Evolutionary conservation across 495 filamentous ascomycete species (phyloP), one percentile per base, ranked within the genome.

Genomic region (Talaromyces thailandensis): DNA sequence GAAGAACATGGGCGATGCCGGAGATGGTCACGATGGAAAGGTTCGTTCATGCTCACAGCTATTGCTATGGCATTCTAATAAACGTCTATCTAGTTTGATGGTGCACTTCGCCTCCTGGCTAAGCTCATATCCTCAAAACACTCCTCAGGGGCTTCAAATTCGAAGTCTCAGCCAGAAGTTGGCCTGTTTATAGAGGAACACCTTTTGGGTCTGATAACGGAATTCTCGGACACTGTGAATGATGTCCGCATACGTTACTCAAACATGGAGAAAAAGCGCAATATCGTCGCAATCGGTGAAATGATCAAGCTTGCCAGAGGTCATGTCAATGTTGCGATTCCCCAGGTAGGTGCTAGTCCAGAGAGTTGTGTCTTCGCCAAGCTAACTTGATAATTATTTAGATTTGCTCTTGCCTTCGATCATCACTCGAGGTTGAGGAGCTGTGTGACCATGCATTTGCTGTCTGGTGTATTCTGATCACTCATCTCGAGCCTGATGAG

Each of bases 381-480:
- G 28, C 37, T 35, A 45, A 26, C 51, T 65, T 37, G 48, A 11
- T 62, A 50, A 55, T 61, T 16, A 21, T 32, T 6, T 57, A 94
- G 87, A 90, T 96, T 56, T 89, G 89, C 60, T 91, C 94, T 16
- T 96, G 89, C 70, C 79, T 97, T 16, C 87, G 94, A 64, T 90
- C 91, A 23, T 92, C 93, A 0, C 79, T 98, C 61, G 81, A 87
- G 21, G 84, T 84, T 16, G 79, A 85, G 43, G 83, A 88, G 25
- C 79, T 98, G 25, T 84, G 90, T 58, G 81, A 90, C 63, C 79
- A 85, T 60, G 89, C 91, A 2, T 92, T 98, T 70, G 82, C 81
- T 11, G 89, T 90, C 56, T 99, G 95, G 94, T 82, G 83, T 45
- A 76, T 85, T 14, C 85, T 98, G 75, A 81, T 98, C 26, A 81